phyloP scores from a whole-genome alignment of 2,329 filamentous ascomycete species.

The Talaromyces sp. region DNA sequence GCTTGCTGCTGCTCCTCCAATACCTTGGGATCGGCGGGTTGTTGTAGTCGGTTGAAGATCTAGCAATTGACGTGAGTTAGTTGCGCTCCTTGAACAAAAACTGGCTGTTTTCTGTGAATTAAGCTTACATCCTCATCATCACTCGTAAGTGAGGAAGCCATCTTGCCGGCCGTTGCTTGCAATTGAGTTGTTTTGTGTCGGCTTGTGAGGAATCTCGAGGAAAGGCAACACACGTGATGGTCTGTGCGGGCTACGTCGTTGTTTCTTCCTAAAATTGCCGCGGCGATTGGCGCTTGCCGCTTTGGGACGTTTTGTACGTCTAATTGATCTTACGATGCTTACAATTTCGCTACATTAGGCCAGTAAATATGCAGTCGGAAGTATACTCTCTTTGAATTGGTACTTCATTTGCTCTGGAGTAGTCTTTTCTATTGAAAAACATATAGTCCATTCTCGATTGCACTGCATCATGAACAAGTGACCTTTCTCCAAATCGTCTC shows the following conservation, averaged over 20 bases:
- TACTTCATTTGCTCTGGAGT: background rate
- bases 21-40: constrained; percentile 57
- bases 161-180: constrained; percentile 27
- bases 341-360: background rate
- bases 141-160: constrained; percentile 42
- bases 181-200: background rate
- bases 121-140: constrained; percentile 42
- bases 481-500: constrained; percentile 19
- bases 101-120: background rate
- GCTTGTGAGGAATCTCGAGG: background rate
- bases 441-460: constrained; percentile 21
- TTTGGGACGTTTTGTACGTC: background rate
- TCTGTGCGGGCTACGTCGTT: background rate
- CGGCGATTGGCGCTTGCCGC: constrained; percentile 1
- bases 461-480: constrained; percentile 8
- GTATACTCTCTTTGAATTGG: background rate
- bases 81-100: background rate
- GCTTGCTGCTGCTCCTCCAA: constrained; percentile 59
- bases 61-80: constrained; percentile 19
- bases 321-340: background rate
- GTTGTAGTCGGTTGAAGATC: constrained; percentile 39
- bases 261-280: background rate
- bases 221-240: background rate
- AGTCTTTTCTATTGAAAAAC: constrained; percentile 24
- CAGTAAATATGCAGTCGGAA: background rate